Conservation (phyloP, 495 filamentous ascomycete species). For the Parathielavia appendiculata region DNA sequence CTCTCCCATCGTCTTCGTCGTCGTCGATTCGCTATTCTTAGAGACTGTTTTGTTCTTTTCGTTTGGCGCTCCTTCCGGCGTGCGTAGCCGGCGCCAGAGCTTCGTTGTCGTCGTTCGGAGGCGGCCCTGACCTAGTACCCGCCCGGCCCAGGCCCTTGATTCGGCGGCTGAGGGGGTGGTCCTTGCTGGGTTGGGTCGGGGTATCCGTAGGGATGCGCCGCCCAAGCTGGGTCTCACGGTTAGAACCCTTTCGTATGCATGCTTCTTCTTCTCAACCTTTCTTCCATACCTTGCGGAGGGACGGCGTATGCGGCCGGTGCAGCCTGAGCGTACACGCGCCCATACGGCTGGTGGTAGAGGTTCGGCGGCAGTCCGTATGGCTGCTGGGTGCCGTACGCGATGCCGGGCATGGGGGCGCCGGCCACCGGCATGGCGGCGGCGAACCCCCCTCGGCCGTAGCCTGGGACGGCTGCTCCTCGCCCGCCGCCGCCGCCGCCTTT, state of each 20-base stretch:
- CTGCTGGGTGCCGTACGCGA: constrained; percentile 37
- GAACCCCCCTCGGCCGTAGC: constrained; percentile 34
- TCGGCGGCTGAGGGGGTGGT: constrained; percentile 32
- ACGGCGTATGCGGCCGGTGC: constrained; percentile 30
- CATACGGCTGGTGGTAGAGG: constrained; percentile 28
- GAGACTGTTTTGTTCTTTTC: background rate
- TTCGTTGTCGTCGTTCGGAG: background rate
- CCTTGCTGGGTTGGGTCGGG: constrained; percentile 35
- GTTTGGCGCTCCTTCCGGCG: background rate
- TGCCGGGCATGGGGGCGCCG: constrained; percentile 24
- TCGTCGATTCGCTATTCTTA: constrained; percentile 4
- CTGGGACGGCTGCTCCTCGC: constrained; percentile 38
- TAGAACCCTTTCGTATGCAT: background rate
- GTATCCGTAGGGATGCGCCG: constrained; percentile 34
- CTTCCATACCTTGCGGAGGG: constrained; percentile 38
- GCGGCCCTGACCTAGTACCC: constrained; percentile 20
- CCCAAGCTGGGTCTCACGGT: constrained; percentile 13
- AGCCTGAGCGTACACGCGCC: constrained; percentile 27
- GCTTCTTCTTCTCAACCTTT: background rate
- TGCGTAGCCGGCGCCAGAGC: background rate
- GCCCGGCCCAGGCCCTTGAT: constrained; percentile 29
- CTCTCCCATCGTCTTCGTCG: background rate
- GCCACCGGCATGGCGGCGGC: constrained; percentile 22
- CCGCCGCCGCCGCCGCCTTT: constrained; percentile 53
- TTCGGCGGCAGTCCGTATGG: constrained; percentile 29